Base-by-base conservation (phyloP, 129 eudicot genomes). In the Apium graveolens region DNA sequence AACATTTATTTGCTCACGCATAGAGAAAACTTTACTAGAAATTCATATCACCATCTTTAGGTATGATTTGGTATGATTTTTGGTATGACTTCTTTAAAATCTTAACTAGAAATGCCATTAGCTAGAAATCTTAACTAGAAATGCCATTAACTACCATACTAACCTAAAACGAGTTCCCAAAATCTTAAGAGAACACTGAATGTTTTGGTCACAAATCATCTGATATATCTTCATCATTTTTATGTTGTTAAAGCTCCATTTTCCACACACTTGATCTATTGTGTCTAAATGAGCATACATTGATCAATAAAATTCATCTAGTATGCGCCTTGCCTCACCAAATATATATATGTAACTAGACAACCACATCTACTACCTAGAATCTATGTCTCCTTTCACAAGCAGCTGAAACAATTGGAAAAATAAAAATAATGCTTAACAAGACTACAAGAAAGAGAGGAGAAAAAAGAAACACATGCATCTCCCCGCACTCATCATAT, bases 401-500 rank as follows among this genome's bases (percentile, higher is more conserved):
- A 70, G 29, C 26, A 37, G 35, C 14, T 35, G 11, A 37, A 63
- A 69, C 73, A 18, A 31, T 35, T 18, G 11, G 37, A 72, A 7
- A 0, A 57, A 21, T 0, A 65, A 65, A 31, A 65, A 38, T 4
- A 31, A 31, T 11, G 32, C 21, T 11, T 8, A 24, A 41, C 24
- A 24, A 13, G 29, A 39, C 17, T 38, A 39, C 20, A 14, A 72
- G 18, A 38, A 4, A 21, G 11, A 31, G 14, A 24, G 4, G 12
- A 4, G 11, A 18, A 42, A 72, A 18, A 11, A 5, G 21, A 24
- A 9, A 21, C 3, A 43, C 46, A 43, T 11, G 46, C 20, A 42
- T 72, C 45, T 11, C 35, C 76, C 32, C 70, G 42, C 20, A 68
- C 27, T 49, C 74, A 62, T 49, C 74, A 62, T 63, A 82, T 46